Evolutionary conservation across 2,329 filamentous ascomycete species (phyloP).

Genomic region (Fusarium sp.): DNA sequence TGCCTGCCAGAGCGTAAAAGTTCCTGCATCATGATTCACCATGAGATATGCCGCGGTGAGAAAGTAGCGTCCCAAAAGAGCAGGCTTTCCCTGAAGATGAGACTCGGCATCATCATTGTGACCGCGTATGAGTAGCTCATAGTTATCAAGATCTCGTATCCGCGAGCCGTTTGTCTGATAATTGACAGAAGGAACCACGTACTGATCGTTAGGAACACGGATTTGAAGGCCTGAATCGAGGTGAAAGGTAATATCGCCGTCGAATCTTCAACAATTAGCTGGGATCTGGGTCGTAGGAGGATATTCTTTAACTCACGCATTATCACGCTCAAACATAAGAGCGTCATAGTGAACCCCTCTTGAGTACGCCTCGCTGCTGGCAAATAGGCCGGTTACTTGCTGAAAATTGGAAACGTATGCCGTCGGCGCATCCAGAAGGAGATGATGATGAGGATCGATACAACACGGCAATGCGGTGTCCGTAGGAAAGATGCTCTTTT

Average conservation of each 20-base stretch:
- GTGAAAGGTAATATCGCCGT: conserved; percentile 50
- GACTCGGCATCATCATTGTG: conserved; percentile 22
- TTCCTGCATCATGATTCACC: conserved; percentile 53
- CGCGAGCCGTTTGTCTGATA: conserved; percentile 49
- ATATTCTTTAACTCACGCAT: conserved; percentile 10
- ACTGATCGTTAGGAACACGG: conserved; percentile 51
- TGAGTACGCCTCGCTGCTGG: conserved; percentile 1
- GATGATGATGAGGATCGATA: conserved; percentile 52
- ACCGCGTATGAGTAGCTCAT: conserved; percentile 49
- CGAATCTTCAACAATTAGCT: conserved; percentile 34
- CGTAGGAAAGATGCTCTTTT: conserved; percentile 47
- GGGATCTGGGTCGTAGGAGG: rapidly evolving
- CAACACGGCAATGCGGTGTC: conserved; percentile 47
- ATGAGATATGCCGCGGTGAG: conserved; percentile 55
- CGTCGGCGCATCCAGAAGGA: conserved; percentile 49
- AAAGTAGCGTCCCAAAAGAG: conserved; percentile 54
- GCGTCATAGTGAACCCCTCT: conserved; percentile 42
- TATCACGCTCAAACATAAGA: conserved; percentile 20
- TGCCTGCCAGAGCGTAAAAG: conserved; percentile 55
- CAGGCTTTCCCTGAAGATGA: conserved; percentile 3
- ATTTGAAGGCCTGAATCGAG: conserved; percentile 50
- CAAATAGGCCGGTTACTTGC: conserved; percentile 10
- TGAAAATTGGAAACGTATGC: conserved; percentile 43
- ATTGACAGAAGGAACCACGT: conserved; percentile 49
- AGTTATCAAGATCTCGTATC: conserved; percentile 15